phyloP scores from a whole-genome alignment of 208 protist genomes.

The Wallacemonas rigidus region DNA sequence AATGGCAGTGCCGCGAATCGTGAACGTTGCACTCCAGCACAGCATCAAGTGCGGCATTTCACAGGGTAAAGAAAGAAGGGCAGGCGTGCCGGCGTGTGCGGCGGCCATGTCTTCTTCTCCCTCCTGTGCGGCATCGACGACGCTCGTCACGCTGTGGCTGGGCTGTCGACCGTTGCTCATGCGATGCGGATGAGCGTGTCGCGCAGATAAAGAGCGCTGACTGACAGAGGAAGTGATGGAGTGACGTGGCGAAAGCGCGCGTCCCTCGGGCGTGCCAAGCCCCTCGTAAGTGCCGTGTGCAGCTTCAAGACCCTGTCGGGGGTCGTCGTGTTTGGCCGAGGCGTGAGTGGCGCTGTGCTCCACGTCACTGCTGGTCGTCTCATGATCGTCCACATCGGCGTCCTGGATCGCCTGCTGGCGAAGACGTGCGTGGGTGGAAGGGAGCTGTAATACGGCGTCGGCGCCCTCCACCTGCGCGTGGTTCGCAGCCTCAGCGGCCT shows the following conservation, averaged over 20 bases:
- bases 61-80: slow-evolving; percentile 65
- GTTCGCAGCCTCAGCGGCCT: slow-evolving; percentile 5
- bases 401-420: neutral
- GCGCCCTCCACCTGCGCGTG: neutral
- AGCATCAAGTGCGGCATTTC: slow-evolving; percentile 90
- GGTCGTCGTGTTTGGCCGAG: neutral
- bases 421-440: slow-evolving; percentile 1
- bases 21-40: slow-evolving; percentile 89
- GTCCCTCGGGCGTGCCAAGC: neutral
- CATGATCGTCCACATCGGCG: neutral
- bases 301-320: neutral
- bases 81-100: slow-evolving; percentile 4
- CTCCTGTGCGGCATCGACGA: neutral
- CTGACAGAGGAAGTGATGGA: neutral
- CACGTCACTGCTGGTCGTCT: too few relatives aligned
- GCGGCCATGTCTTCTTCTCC: slow-evolving; percentile 6
- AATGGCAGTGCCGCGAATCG: slow-evolving; percentile 53
- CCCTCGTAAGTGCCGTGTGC: neutral
- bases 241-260: neutral
- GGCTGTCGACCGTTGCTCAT: neutral
- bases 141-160: neutral
- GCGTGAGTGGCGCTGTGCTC: too few relatives aligned
- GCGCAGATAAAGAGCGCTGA: neutral
- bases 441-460: slow-evolving; percentile 1
- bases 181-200: neutral